A percentile compares a stretch with the other conserved stretches of the same genome.
phyloP scores from a whole-genome alignment of 331 rosid genomes.

The Quercus tomentella region DNA sequence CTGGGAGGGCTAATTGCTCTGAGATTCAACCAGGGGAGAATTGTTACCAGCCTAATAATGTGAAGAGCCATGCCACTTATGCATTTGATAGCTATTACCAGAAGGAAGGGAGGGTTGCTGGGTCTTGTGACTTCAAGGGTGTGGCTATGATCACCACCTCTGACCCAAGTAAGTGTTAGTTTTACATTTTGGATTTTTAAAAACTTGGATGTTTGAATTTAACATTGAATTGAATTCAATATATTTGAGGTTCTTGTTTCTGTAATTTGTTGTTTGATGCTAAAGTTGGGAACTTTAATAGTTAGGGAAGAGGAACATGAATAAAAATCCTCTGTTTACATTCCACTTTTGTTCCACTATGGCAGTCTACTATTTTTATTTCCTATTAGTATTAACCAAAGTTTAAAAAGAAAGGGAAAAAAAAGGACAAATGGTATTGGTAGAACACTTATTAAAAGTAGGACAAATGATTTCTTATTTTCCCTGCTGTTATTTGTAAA shows the following conservation, averaged over 20 bases:
- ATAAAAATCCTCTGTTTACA: too few species aligned
- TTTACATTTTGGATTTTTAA: not conserved
- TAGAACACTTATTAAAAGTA: too few species aligned
- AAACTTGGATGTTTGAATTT: not conserved
- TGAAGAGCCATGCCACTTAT: constrained; percentile 77
- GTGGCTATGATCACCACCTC: constrained; percentile 77
- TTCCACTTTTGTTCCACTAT: too few species aligned
- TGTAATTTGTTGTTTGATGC: not conserved
- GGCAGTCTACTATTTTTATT: too few species aligned
- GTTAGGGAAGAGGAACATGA: not conserved
- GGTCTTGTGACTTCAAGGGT: constrained; percentile 86
- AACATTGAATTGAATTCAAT: constrained; percentile 2
- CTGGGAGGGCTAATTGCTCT: constrained; percentile 72
- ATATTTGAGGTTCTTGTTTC: not conserved
- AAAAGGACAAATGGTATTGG: too few species aligned
- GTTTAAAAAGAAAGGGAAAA: too few species aligned
- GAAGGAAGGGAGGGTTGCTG: constrained; percentile 50
- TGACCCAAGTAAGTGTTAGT: constrained; percentile 71
- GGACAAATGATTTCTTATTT: not conserved
- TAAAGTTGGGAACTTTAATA: constrained; percentile 1
- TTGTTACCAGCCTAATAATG: constrained; percentile 79
- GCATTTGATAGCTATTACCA: constrained; percentile 94
- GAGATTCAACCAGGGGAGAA: constrained; percentile 82
- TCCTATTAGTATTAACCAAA: too few species aligned
- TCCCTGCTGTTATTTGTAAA: not conserved